These are phyloP conservation scores for Protea cynaroides DNA, from an alignment of 164 flowering plant species.

Conservation along the genomic window DNA sequence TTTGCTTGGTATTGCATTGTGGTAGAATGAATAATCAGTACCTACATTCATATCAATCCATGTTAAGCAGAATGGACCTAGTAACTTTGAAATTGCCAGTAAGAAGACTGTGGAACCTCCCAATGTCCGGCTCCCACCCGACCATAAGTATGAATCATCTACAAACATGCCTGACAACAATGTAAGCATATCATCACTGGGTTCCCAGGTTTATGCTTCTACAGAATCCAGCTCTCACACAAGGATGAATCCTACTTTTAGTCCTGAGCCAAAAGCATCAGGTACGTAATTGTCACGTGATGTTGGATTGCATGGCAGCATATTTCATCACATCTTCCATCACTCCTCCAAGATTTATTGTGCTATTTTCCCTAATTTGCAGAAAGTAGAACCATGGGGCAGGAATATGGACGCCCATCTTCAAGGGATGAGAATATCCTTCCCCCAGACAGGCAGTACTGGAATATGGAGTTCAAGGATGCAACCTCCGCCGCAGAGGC, in stretches of 20 bases:
- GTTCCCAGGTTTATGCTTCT: slow-evolving; percentile 24
- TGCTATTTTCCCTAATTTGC: slow-evolving; percentile 10
- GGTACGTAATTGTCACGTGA: slow-evolving; percentile 23
- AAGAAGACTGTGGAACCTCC: slow-evolving; percentile 30
- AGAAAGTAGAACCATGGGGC: slow-evolving; percentile 25
- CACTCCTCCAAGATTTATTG: neutral
- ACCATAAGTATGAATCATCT: slow-evolving; percentile 25
- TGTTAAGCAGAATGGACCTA: slow-evolving; percentile 63
- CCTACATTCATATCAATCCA: neutral
- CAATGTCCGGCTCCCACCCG: slow-evolving; percentile 21
- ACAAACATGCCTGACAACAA: slow-evolving; percentile 16
- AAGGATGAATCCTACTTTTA: slow-evolving; percentile 13
- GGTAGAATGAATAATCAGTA: neutral
- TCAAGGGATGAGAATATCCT: slow-evolving; percentile 18
- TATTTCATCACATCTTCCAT: neutral
- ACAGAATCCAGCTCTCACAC: slow-evolving; percentile 14
- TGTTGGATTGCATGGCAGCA: neutral
- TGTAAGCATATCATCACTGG: slow-evolving; percentile 22
- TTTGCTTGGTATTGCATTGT: slow-evolving; percentile 1
- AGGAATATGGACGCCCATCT: slow-evolving; percentile 23
- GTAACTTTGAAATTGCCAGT: slow-evolving; percentile 28
- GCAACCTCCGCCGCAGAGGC: slow-evolving; percentile 93
- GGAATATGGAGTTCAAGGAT: slow-evolving; percentile 88
- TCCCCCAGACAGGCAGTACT: slow-evolving; percentile 28
- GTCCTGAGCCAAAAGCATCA: slow-evolving; percentile 30